Evolutionary conservation across 768 basidiomycete species (phyloP).

Genomic region (Kwoniella sp.): DNA sequence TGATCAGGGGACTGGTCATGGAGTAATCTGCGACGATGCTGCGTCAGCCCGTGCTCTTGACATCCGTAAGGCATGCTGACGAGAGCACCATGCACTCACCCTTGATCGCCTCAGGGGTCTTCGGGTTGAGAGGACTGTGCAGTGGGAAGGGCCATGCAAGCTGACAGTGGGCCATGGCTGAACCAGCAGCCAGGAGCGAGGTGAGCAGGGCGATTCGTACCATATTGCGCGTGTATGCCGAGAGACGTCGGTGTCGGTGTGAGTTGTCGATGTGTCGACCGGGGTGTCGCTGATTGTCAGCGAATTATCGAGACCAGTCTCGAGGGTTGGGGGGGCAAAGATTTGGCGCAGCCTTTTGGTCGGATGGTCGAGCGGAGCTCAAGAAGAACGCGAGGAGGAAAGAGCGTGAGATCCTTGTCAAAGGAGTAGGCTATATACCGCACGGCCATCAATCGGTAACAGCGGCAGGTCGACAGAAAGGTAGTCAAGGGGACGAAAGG

Average conservation of each 20-base stretch:
- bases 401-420: no score
- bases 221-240: not conserved
- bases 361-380: no score
- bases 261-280: not conserved
- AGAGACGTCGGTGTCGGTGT: no score
- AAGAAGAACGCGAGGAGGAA: no score
- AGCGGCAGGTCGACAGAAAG: no score
- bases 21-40: constrained; percentile 46
- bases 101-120: constrained; percentile 15
- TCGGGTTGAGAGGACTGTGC: constrained; percentile 21
- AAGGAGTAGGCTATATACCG: no score
- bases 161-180: constrained; percentile 31
- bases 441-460: no score
- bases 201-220: constrained; percentile 3
- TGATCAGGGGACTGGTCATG: constrained; percentile 45
- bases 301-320: no score
- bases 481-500: no score
- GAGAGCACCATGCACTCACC: constrained; percentile 12
- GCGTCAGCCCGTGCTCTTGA: not conserved
- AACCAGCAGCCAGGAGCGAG: constrained; percentile 7
- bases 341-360: no score
- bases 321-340: no score
- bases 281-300: no score
- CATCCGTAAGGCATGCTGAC: not conserved
- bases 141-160: constrained; percentile 30